These are phyloP conservation scores for Sclerotinia borealis DNA, from an alignment of 2,329 filamentous ascomycete genomes.

Conservation along the genomic window DNA sequence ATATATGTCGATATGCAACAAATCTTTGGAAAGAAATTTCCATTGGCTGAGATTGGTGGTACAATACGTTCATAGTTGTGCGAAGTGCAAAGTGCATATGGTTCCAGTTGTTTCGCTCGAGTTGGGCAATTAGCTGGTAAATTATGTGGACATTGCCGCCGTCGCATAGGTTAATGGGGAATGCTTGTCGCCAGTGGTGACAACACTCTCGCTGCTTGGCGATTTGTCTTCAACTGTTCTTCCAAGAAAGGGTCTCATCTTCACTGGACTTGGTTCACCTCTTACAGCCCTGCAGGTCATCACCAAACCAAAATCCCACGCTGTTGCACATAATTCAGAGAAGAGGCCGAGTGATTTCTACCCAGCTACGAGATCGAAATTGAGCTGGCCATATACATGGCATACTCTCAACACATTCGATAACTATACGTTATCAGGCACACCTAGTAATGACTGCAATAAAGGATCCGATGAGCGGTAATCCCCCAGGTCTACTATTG, in stretches of 20 bases:
- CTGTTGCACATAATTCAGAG: too few relatives aligned
- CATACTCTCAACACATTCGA: too few relatives aligned
- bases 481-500: too few relatives aligned
- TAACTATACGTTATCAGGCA: too few relatives aligned
- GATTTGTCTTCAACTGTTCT: neutral
- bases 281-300: neutral
- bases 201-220: neutral
- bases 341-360: too few relatives aligned
- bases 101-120: neutral
- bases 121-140: neutral
- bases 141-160: too few relatives aligned
- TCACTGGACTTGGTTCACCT: neutral
- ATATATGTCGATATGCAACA: constrained; percentile 6
- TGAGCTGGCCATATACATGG: too few relatives aligned
- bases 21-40: neutral
- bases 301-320: neutral
- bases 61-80: too few relatives aligned
- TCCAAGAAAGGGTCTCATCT: neutral
- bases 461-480: too few relatives aligned
- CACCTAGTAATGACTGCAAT: too few relatives aligned
- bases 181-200: neutral
- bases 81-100: neutral
- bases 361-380: too few relatives aligned
- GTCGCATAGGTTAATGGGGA: neutral
- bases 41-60: neutral